phyloP scores from a whole-genome alignment of 257 asterid genomes.

The Fraxinus cuspidata region DNA sequence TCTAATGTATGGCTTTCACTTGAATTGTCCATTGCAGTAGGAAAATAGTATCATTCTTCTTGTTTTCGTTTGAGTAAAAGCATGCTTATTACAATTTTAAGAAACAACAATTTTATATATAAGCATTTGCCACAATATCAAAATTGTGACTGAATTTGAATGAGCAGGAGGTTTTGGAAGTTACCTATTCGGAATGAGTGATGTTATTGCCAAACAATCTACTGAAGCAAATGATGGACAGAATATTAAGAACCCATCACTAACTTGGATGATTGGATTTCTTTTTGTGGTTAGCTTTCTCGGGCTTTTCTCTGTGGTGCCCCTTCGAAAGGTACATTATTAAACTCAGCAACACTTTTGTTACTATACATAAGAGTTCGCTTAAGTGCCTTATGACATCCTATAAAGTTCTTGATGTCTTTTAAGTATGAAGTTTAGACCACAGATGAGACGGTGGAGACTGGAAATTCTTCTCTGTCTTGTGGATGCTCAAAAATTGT shows the following conservation, averaged over 20 bases:
- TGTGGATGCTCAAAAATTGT: too few species aligned
- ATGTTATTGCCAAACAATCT: constrained; percentile 63
- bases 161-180: constrained; percentile 90
- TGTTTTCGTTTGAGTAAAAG: neutral
- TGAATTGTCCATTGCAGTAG: neutral
- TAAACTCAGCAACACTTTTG: neutral
- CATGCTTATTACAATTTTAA: neutral
- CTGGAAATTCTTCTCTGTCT: too few species aligned
- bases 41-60: neutral
- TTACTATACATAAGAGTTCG: neutral
- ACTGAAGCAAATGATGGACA: constrained; percentile 45
- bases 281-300: constrained; percentile 90
- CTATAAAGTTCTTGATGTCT: neutral
- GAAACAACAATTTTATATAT: neutral
- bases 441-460: too few species aligned
- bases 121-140: neutral
- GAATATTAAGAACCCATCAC: constrained; percentile 69
- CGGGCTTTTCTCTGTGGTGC: constrained; percentile 88
- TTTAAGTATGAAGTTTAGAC: neutral
- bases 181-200: constrained; percentile 91
- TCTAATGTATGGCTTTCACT: neutral
- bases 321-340: constrained; percentile 74
- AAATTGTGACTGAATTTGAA: constrained; percentile 19
- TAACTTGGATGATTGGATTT: constrained; percentile 87
- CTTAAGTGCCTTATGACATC: neutral